Base-by-base conservation (phyloP, 257 asterid genomes). In the Solanum chmielewskii region DNA sequence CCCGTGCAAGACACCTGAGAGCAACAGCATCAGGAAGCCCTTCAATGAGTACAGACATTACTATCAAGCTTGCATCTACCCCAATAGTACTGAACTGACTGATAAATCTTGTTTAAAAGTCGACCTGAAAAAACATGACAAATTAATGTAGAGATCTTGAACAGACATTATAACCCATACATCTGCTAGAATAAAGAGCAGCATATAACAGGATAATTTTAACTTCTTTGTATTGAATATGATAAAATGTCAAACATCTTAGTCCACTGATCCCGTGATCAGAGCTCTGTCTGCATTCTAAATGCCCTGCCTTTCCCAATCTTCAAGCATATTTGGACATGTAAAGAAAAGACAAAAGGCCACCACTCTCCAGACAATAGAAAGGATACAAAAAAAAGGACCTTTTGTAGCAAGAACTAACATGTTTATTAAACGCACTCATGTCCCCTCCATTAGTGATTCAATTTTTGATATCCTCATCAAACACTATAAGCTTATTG, bases 21-120 rank as follows among this genome's bases (percentile, higher is more conserved):
- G 94, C 95, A 74, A 97, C 98, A 68, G 99, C 98, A 87, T 97
- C 99, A 0, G 99, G 99, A 68, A 97, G 99, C 82, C 99, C 99
- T 91, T 97, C 99, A 47, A 97, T 97, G 78, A 97, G 99, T 90
- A 90, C 98, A 88, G 99, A 93, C 99, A 96, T 96, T 25, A 45
- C 89, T 75, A 62, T 66, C 80, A 89, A 86, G 87, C 87, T 86
- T 29, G 91, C 88, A 88, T 80, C 84, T 88, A 87, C 76, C 49
- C 87, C 86, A 83, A 41, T 44, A 66, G 25, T 47, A 25, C 84
- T 44, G 84, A 71, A 70, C 29, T n/a, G 62, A 33, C 62, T 35
- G 60, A 20, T 45, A 76, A 47, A 47, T 33, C 44, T 42, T 90
- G 84, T 90, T 90, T 86, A 87, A 68, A 42, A 9, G 83, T 84